phyloP scores from a whole-genome alignment of 2,329 filamentous ascomycete genomes.

The Aspergillus sp. region DNA sequence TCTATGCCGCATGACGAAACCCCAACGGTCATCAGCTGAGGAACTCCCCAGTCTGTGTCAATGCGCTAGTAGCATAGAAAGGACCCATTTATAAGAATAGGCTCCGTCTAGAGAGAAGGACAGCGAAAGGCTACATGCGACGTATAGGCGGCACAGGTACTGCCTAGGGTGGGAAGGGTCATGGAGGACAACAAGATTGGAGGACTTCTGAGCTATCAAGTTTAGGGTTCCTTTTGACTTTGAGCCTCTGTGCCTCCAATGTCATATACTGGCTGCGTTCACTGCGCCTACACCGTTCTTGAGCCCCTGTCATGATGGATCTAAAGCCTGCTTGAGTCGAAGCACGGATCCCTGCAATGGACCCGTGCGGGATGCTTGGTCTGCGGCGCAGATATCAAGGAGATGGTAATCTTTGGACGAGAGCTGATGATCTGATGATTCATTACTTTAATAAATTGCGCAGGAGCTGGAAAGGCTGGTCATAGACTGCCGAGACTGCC shows the following conservation, averaged over 20 bases:
- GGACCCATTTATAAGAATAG: not conserved
- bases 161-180: not conserved
- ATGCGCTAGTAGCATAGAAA: not conserved
- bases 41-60: not conserved
- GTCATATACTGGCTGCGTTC: not conserved
- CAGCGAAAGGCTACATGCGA: not conserved
- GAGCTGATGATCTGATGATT: not conserved
- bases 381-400: not conserved
- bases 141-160: not conserved
- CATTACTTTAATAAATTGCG: not conserved
- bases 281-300: not conserved
- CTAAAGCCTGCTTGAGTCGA: not conserved
- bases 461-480: not conserved
- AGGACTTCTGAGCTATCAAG: not conserved
- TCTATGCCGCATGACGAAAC: slow-evolving; percentile 12
- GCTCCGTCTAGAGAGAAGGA: not conserved
- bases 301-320: not conserved
- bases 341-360: not conserved
- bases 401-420: not conserved
- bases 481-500: not conserved
- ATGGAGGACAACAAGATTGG: not conserved
- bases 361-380: not conserved
- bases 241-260: not conserved
- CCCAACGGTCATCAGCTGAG: not conserved
- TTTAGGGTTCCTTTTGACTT: not conserved